These are phyloP conservation scores for Przewalskia tangutica DNA, from an alignment of 257 asterid genomes.

Conservation along the genomic window DNA sequence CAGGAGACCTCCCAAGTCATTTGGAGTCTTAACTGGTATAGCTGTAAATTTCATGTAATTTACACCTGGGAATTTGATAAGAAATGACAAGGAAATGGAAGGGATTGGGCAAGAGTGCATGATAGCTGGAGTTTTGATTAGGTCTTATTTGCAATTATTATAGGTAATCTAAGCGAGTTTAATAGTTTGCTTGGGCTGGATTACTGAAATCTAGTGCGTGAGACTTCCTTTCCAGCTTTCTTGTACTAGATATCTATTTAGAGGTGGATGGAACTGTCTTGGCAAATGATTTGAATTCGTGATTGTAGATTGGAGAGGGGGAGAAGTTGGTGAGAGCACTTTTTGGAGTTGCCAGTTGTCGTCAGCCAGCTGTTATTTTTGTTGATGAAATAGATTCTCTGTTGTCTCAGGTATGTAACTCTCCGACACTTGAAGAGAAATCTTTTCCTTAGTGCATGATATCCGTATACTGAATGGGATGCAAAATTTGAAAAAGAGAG, in stretches of 20 bases:
- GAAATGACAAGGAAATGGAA: neutral
- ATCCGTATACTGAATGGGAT: neutral
- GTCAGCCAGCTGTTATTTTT: slow-evolving; percentile 96
- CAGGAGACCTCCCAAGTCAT: neutral
- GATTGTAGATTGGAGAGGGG: slow-evolving; percentile 91
- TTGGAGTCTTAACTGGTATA: neutral
- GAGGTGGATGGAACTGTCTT: neutral
- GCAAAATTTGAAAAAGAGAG: neutral
- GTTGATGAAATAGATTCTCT: slow-evolving; percentile 98
- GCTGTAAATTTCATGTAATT: neutral
- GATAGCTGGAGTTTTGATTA: neutral
- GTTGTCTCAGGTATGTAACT: slow-evolving; percentile 65
- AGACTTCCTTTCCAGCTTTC: neutral
- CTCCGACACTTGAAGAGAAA: neutral
- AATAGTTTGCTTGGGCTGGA: slow-evolving; percentile 5
- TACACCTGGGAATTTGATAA: neutral
- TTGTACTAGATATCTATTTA: neutral
- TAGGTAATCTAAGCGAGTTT: neutral
- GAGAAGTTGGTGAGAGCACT: slow-evolving; percentile 98
- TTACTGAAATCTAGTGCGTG: neutral
- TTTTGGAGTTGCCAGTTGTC: slow-evolving; percentile 97
- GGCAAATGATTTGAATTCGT: slow-evolving; percentile 6
- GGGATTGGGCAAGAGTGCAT: neutral
- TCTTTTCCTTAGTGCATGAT: neutral
- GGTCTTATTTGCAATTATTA: neutral